Conservation (phyloP, 192 early-diverging fungal genomes). For the Podila horticola region DNA sequence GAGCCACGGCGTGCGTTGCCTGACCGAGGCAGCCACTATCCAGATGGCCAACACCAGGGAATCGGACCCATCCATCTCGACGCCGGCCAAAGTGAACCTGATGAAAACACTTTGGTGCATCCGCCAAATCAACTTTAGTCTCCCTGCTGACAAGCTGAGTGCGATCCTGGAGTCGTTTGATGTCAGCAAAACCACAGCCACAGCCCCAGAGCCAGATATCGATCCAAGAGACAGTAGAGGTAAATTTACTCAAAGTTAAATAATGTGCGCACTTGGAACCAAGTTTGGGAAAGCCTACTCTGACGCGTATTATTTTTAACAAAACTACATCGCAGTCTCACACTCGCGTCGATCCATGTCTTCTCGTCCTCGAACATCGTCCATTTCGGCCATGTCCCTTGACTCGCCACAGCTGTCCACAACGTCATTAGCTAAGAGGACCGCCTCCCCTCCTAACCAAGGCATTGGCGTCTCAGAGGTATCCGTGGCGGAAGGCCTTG, state of each 20-base stretch:
- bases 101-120: slow-evolving; percentile 50
- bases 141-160: slow-evolving; percentile 6
- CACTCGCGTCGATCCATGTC: not conserved
- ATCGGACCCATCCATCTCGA: slow-evolving; percentile 38
- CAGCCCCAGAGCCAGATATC: not conserved
- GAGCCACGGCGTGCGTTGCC: slow-evolving; percentile 16
- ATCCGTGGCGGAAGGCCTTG: not conserved
- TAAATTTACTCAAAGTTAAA: not conserved
- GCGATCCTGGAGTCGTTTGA: slow-evolving; percentile 14
- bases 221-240: not conserved
- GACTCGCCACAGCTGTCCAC: slow-evolving; percentile 1
- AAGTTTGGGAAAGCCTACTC: too few species aligned
- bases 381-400: slow-evolving; percentile 10
- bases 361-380: slow-evolving; percentile 6
- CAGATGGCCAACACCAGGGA: slow-evolving; percentile 32
- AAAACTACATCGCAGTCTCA: not conserved
- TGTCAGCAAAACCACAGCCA: not conserved
- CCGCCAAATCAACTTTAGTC: slow-evolving; percentile 27
- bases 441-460: not conserved
- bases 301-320: too few species aligned
- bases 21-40: slow-evolving; percentile 40
- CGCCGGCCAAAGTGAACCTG: slow-evolving; percentile 43
- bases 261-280: too few species aligned
- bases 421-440: not conserved
- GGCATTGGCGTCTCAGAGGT: too few species aligned